Evolutionary conservation across 2,329 filamentous ascomycete species (phyloP).

Genomic region (Alternaria sp.): DNA sequence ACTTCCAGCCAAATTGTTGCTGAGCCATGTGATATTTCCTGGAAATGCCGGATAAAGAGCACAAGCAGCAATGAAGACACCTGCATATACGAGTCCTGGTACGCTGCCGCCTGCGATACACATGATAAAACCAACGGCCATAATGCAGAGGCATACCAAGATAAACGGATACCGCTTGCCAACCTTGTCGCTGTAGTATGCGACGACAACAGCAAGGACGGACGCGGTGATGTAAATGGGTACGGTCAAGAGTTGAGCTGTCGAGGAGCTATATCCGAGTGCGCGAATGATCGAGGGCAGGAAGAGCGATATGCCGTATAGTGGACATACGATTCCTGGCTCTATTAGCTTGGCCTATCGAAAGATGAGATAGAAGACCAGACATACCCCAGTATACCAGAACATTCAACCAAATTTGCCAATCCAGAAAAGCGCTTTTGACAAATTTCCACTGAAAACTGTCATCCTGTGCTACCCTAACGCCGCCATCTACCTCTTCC

Average conservation of each 20-base stretch:
- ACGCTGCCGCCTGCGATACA: slow-evolving; percentile 40
- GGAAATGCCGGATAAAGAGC: slow-evolving; percentile 51
- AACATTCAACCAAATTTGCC: slow-evolving; percentile 60
- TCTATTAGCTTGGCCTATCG: slow-evolving; percentile 8
- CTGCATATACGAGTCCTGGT: slow-evolving; percentile 49
- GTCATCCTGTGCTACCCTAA: slow-evolving; percentile 73
- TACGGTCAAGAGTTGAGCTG: slow-evolving; percentile 54
- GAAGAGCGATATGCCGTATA: slow-evolving; percentile 50
- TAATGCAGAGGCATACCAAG: slow-evolving; percentile 41
- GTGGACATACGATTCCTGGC: slow-evolving; percentile 49
- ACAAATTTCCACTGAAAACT: slow-evolving; percentile 68
- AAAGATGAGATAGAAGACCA: slow-evolving; percentile 5
- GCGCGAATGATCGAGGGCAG: slow-evolving; percentile 58
- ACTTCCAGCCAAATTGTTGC: slow-evolving; percentile 63
- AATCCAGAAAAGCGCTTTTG: slow-evolving; percentile 57
- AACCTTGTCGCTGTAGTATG: slow-evolving; percentile 41
- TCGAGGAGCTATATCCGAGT: slow-evolving; percentile 51
- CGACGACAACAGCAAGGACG: slow-evolving; percentile 43
- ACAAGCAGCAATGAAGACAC: slow-evolving; percentile 49
- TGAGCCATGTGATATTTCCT: slow-evolving; percentile 59
- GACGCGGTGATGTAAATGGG: slow-evolving; percentile 54
- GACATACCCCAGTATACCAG: slow-evolving; percentile 69
- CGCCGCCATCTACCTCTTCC: slow-evolving; percentile 63
- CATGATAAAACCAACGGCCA: slow-evolving; percentile 50
- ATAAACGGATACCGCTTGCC: slow-evolving; percentile 49